Conservation (phyloP, 768 basidiomycete genomes). For the Termitomyces sp. region DNA sequence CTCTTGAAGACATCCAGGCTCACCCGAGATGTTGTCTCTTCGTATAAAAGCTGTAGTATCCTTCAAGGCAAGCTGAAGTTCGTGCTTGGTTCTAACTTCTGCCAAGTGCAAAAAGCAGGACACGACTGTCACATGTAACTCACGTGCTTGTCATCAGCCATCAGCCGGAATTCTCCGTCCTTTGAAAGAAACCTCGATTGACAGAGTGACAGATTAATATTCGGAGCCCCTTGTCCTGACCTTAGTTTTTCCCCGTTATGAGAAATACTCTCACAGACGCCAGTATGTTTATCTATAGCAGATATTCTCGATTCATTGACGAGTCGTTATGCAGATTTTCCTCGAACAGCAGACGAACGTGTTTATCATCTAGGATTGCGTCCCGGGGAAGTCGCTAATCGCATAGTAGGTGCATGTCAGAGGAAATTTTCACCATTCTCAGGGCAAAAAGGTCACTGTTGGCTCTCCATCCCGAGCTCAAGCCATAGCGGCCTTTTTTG, state of each 20-base stretch:
- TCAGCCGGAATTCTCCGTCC: too few relatives aligned
- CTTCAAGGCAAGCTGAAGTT: too few relatives aligned
- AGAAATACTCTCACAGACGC: slow-evolving; percentile 56
- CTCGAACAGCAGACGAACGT: slow-evolving; percentile 65
- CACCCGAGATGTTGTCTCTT: neutral
- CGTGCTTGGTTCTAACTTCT: too few relatives aligned
- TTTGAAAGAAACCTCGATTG: too few relatives aligned
- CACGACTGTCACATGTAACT: too few relatives aligned
- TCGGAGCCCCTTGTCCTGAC: too few relatives aligned
- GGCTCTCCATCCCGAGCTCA: slow-evolving; percentile 68
- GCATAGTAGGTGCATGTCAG: slow-evolving; percentile 48
- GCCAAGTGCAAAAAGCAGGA: too few relatives aligned
- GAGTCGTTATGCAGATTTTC: slow-evolving; percentile 53
- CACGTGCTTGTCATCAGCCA: too few relatives aligned
- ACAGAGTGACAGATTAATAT: too few relatives aligned
- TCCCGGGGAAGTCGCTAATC: slow-evolving; percentile 76
- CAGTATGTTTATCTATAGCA: slow-evolving; percentile 40
- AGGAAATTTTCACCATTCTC: neutral
- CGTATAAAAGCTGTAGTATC: neutral
- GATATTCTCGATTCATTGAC: neutral
- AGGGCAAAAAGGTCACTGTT: slow-evolving; percentile 56
- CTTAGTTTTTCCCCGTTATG: slow-evolving; percentile 4
- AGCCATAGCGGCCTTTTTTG: slow-evolving; percentile 55
- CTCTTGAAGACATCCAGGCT: neutral
- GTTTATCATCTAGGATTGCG: slow-evolving; percentile 79